phyloP scores from a whole-genome alignment of 2,329 filamentous ascomycete species.

The Colletotrichum trifolii region DNA sequence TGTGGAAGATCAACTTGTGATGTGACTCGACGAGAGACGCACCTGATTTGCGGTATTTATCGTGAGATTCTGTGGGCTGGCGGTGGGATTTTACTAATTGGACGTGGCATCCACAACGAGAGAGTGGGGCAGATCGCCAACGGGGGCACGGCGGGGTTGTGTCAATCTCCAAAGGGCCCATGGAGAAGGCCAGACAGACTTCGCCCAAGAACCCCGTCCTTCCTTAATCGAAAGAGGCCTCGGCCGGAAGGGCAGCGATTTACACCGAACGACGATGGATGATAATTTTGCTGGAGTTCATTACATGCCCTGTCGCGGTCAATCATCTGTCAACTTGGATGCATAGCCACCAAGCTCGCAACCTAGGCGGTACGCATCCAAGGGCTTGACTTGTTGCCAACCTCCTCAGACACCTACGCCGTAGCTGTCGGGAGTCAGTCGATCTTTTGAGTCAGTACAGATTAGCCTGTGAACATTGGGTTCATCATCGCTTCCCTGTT shows the following conservation, averaged over 20 bases:
- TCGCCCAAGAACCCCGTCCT: no score
- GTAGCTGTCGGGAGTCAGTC: slow-evolving; percentile 43
- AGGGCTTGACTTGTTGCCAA: slow-evolving; percentile 42
- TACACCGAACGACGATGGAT: slow-evolving; percentile 49
- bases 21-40: not conserved
- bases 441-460: not conserved
- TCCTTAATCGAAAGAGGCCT: slow-evolving; percentile 11
- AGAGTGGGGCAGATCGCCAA: no score
- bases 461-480: slow-evolving; percentile 48
- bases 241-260: slow-evolving; percentile 49
- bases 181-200: no score
- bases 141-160: no score
- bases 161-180: no score
- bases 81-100: not conserved
- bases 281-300: slow-evolving; percentile 48
- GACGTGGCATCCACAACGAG: no score
- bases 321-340: not conserved
- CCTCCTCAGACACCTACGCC: slow-evolving; percentile 50
- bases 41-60: not conserved
- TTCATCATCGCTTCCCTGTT: slow-evolving; percentile 48
- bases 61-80: not conserved
- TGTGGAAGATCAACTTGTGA: not conserved
- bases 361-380: slow-evolving; percentile 48
- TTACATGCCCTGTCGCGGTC: slow-evolving; percentile 41
- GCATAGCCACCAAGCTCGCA: slow-evolving; percentile 41